Base-by-base conservation (phyloP, 176 grass and related monocot genomes). In the Phyllostachys edulis region DNA sequence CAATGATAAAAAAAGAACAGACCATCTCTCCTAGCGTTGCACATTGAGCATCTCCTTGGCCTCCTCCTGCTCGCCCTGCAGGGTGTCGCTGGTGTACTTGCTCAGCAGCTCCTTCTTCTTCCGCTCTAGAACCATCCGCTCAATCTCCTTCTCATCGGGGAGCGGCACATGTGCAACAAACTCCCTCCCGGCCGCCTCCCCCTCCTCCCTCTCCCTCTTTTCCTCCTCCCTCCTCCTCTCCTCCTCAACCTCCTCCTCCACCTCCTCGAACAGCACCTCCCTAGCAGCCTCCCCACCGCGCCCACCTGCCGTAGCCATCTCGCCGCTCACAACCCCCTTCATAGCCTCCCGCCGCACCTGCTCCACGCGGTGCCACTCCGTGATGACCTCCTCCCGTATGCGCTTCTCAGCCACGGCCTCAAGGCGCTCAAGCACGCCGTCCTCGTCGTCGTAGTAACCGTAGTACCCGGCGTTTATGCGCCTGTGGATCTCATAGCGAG, bases 31-130 rank as follows among this genome's bases (percentile, higher is more conserved):
- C 86, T 92, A 99, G 77, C 59, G 75, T 20, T 61, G 89, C 62
- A 99, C 91, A 73, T 99, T 99, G 88, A 99, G 96, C 96, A 99
- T 99, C 67, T 88, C 89, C 82, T 96, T 99, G 40, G 93, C 96
- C 83, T 95, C 96, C 42, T 92, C 67, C 77, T 98, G 91, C 46
- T 98, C 93, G 41, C 82, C 89, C 42, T 87, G 78, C 80, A 98
- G 85, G 21, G 74, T 13, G 56, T 94, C 88, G 18, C 93, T 96
- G 34, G 91, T 85, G 76, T 98, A 98, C 85, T 93, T 98, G 77
- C 93, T 90, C 62, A 98, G 85, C 71, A 98, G 83, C 64, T 98
- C 93, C 85, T 84, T 92, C 78, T 98, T 98, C 93, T 98, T 98
- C 87, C 84, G 86, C 86, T 98, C 93, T 7, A 96, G 70, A 36